Evolutionary conservation across 1,139 yeast genomes (phyloP).

Genomic region (Entelexis sorbosivorans): DNA sequence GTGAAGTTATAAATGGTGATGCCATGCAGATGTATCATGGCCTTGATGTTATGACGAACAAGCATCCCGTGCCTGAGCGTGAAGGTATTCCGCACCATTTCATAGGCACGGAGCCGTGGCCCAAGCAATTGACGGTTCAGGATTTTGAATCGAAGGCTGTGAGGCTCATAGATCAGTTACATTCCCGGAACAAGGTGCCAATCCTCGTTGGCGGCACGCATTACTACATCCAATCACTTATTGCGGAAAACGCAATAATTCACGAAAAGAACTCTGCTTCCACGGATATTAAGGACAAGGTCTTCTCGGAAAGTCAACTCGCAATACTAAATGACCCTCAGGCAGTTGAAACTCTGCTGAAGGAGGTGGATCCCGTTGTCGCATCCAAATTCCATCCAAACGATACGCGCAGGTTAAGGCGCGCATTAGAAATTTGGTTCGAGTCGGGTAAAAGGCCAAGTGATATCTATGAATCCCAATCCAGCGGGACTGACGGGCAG

Average conservation of each 20-base stretch:
- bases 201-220: constrained; percentile 94
- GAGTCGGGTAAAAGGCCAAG: constrained; percentile 60
- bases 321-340: constrained; percentile 41
- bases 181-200: constrained; percentile 60
- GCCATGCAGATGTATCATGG: constrained; percentile 88
- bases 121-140: constrained; percentile 74
- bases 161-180: constrained; percentile 43
- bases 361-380: constrained; percentile 54
- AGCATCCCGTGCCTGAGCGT: constrained; percentile 74
- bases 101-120: constrained; percentile 73
- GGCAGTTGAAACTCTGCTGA: constrained; percentile 39
- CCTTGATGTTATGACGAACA: constrained; percentile 72
- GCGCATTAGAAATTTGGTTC: constrained; percentile 73
- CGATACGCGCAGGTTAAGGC: constrained; percentile 61
- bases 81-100: constrained; percentile 71
- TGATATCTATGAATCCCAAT: constrained; percentile 43
- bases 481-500: not conserved
- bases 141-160: constrained; percentile 64
- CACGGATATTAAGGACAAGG: constrained; percentile 8
- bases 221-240: constrained; percentile 68
- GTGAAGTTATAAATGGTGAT: constrained; percentile 91
- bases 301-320: constrained; percentile 25
- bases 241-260: constrained; percentile 51
- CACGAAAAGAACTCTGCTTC: not conserved
- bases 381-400: constrained; percentile 85